Percentiles rank a stretch among this genome's conserved stretches.
These are phyloP conservation scores for Marasmius tenuissimus DNA, from an alignment of 1,284 basidiomycete species.

Conservation along the genomic window DNA sequence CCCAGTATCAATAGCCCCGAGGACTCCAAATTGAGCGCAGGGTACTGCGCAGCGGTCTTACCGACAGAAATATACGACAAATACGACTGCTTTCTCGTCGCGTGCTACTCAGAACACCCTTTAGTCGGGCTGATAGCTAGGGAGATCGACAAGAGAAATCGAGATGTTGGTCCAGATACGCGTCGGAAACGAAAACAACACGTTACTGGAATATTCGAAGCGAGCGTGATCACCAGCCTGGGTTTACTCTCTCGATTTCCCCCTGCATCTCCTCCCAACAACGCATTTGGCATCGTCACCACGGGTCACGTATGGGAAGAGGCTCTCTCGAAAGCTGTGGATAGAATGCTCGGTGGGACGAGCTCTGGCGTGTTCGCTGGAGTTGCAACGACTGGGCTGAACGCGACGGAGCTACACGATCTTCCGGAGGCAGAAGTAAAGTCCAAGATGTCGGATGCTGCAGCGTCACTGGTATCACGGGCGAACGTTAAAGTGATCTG, in stretches of 20 bases:
- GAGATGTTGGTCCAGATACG: conserved; percentile 8
- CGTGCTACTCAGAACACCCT: conserved; percentile 52
- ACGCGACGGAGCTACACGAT: conserved; percentile 41
- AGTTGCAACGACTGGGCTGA: conserved; percentile 42
- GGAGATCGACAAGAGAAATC: conserved; percentile 17
- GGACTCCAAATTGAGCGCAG: conserved; percentile 37
- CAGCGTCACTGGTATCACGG: conserved; percentile 2
- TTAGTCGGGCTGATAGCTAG: conserved; percentile 38
- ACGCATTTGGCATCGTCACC: conserved; percentile 45
- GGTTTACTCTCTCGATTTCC: conserved; percentile 1
- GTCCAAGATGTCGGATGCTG: conserved; percentile 32
- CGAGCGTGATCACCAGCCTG: conserved; percentile 31
- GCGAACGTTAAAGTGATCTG: no score
- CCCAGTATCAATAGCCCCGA: conserved; percentile 40
- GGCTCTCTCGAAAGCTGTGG: conserved; percentile 36
- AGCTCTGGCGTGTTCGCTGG: conserved; percentile 31
- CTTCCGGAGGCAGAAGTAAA: conserved; percentile 33
- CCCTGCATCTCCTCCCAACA: neutral
- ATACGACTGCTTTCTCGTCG: conserved; percentile 42
- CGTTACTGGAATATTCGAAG: conserved; percentile 49
- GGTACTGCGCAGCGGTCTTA: conserved; percentile 30
- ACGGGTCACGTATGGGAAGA: conserved; percentile 46
- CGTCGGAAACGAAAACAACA: conserved; percentile 18
- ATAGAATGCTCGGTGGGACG: conserved; percentile 14
- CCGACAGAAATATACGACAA: conserved; percentile 12